phyloP scores from a whole-genome alignment of 2,329 filamentous ascomycete species.

The Bipolaris cookei region DNA sequence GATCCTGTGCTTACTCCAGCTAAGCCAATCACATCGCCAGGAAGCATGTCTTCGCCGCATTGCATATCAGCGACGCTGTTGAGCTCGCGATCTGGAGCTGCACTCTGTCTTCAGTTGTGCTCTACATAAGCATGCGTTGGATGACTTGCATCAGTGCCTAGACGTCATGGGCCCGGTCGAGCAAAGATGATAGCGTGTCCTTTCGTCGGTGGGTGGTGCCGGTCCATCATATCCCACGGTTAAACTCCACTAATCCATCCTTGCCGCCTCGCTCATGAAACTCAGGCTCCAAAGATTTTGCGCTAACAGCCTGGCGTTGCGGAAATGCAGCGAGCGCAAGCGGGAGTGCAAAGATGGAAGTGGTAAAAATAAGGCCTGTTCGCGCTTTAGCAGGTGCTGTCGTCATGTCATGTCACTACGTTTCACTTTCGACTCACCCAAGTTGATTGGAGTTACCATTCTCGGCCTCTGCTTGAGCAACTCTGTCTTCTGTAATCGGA shows the following conservation, averaged over 20 bases:
- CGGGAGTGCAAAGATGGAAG: slow-evolving; percentile 86
- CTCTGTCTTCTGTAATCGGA: slow-evolving; percentile 79
- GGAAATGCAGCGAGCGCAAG: slow-evolving; percentile 91
- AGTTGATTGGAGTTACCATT: slow-evolving; percentile 80
- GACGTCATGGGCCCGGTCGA: background rate
- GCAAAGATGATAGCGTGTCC: background rate
- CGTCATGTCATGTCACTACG: slow-evolving; percentile 55
- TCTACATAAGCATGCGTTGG: background rate
- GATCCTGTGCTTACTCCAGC: slow-evolving; percentile 5
- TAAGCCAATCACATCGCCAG: slow-evolving; percentile 23
- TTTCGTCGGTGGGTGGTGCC: slow-evolving; percentile 6
- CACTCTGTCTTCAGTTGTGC: background rate
- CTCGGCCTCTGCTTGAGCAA: slow-evolving; percentile 82
- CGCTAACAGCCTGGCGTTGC: slow-evolving; percentile 82
- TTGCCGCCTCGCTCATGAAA: slow-evolving; percentile 83
- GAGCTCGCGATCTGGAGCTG: background rate
- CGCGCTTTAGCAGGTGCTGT: slow-evolving; percentile 60
- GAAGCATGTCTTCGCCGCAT: slow-evolving; percentile 23
- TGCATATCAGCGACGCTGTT: background rate
- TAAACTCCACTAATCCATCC: slow-evolving; percentile 89
- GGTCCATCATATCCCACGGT: slow-evolving; percentile 77
- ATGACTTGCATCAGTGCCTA: background rate
- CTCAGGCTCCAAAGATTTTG: slow-evolving; percentile 78
- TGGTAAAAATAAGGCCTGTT: slow-evolving; percentile 74
- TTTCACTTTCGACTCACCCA: slow-evolving; percentile 64